Evolutionary conservation across 139 green algal species (phyloP), one percentile per base, ranked within the genome.

Genomic region (Desmodesmus armatus): DNA sequence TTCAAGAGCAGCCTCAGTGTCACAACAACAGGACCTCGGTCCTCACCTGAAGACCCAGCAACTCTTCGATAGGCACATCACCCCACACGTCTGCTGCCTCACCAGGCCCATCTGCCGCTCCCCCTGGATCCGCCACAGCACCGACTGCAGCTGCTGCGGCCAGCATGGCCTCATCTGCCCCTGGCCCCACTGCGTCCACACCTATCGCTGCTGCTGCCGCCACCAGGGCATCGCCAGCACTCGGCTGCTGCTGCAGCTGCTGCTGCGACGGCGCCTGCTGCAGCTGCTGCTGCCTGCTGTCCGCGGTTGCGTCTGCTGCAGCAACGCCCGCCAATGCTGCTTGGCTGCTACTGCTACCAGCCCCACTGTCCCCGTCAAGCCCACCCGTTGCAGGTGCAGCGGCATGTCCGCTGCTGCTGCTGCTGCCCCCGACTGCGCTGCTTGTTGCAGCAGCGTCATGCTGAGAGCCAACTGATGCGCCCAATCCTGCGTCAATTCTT

Each of bases 41-140:
- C 63, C 29, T 6, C 37, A 82, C 76, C 76, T 82, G 72, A 74
- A 94, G 69, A 19, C 91, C 91, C 19, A 94, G 76, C 25, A 94
- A 84, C 77, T 94, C 91, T 43, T 94, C 91, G 74, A 94, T 89
- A 1, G 91, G 86, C 62, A 94, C 63, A 65, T 94, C 90, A 13
- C 87, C 86, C 80, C 80, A 85, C 11, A 25, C 66, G 60, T 85
- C 80, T 40, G n/a, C n/a, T n/a, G n/a, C n/a, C n/a, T n/a, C n/a
- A n/a, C n/a, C n/a, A n/a, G n/a, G n/a, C n/a, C 0, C 47, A 60
- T 85, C 80, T 17, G 47, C 60, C 29, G 51, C 51, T 19, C 40
- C 25, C 40, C 41, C 70, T 31, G n/a, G 60, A 25, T 69, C 60
- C 25, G 70, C 70, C 39, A 55, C 5, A 1, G 55, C 72, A 47